Conservation (phyloP, 2,329 filamentous ascomycete species). For the Stromatinia cepivora region DNA sequence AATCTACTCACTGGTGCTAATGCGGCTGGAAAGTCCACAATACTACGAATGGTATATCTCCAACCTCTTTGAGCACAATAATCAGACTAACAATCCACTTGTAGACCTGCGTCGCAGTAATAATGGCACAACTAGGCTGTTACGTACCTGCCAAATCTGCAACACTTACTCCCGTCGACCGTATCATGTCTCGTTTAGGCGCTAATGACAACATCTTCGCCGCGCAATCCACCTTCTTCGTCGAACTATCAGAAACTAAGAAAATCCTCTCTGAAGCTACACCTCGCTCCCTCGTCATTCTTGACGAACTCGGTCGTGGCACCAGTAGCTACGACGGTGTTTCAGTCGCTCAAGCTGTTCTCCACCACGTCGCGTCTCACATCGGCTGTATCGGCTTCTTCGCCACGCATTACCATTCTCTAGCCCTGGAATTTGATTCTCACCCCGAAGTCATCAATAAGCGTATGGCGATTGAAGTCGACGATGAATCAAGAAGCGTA, state of each 20-base stretch:
- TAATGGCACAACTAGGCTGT: conserved; percentile 96
- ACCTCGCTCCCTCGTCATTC: conserved; percentile 88
- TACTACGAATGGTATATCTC: conserved; percentile 80
- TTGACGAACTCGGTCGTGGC: conserved; percentile 93
- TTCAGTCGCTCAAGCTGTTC: conserved; percentile 90
- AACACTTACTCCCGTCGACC: conserved; percentile 83
- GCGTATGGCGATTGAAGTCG: conserved; percentile 93
- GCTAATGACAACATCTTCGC: conserved; percentile 99
- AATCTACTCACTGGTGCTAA: conserved; percentile 93
- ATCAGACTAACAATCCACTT: conserved; percentile 26
- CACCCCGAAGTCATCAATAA: conserved; percentile 86
- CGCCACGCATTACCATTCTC: conserved; percentile 93
- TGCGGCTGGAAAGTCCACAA: conserved; percentile 94
- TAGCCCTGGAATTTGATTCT: conserved; percentile 84
- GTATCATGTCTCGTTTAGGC: conserved; percentile 97
- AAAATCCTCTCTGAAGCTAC: conserved; percentile 96
- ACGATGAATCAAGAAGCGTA: conserved; percentile 79
- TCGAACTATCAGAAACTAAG: conserved; percentile 95
- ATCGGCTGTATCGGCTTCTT: conserved; percentile 96
- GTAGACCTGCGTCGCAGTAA: conserved; percentile 89
- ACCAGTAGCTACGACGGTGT: conserved; percentile 96
- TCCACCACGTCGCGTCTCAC: conserved; percentile 94
- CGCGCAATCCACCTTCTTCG: conserved; percentile 96
- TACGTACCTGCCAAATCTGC: conserved; percentile 84
- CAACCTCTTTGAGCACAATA: neutral